Base-by-base conservation (phyloP, 2,329 filamentous ascomycete species). In the Sclerotinia sclerotiorum region DNA sequence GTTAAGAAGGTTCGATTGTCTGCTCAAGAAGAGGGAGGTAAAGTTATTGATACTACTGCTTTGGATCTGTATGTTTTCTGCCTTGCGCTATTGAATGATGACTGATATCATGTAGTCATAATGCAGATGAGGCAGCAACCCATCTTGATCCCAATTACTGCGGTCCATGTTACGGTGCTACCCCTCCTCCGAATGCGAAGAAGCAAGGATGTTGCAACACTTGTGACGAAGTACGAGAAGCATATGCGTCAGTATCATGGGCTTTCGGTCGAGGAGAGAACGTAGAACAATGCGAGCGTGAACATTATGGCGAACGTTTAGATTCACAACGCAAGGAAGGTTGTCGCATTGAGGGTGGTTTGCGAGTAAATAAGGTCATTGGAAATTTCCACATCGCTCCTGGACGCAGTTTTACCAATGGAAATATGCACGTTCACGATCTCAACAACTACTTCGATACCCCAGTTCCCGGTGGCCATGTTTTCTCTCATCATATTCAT, bases 321-420 rank as follows among this genome's bases (percentile, higher is more conserved):
- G 92, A 97, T 77, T 88, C 88, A 71, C 94, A 98, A 82, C 88
- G 94, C 68, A 87, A 89, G 64, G 96, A 99, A 81, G 95, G 95
- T 69, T 99, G 95, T 81, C 92, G 95, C 63, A 91, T 99, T 72
- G 93, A 97, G 79, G 95, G 95, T 69, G 88, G 88, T 51, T 87
- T 99, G 74, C 91, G 92, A 60, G 96, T 99, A 73, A 99, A 99
- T 85, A 99, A 99, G 82, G 95, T 99, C 35, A 87, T 99, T 67
- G 95, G 95, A 68, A 99, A 99, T 83, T 99, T 99, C 85, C 95
- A 99, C 80, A 90, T 99, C 75, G 95, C 96, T 0, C 95, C 95
- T 1, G 95, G 95, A 75, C 92, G 94, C 80, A 94, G 90, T 79
- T 98, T 98, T 85, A 97, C 91, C 80, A 97, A 92, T 77, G 93